These are phyloP conservation scores for Vachellia collinsii DNA, from an alignment of 306 rosid species.

Conservation along the genomic window DNA sequence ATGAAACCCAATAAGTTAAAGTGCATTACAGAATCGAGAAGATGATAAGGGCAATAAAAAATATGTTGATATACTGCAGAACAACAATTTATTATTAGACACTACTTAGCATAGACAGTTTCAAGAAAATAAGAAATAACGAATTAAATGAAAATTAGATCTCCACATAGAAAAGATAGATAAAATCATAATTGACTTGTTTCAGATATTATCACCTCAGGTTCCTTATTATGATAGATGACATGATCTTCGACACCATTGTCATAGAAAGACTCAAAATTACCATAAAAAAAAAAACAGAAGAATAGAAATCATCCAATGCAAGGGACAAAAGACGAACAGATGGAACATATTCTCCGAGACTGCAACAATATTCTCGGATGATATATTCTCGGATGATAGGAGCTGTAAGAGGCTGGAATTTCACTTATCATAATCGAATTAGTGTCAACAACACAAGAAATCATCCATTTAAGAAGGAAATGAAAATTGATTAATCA, in stretches of 20 bases:
- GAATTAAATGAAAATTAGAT: conserved; percentile 4
- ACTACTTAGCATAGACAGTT: not conserved
- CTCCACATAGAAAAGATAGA: not conserved
- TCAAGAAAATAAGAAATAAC: not conserved
- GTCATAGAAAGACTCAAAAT: not conserved
- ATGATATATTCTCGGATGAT: not conserved
- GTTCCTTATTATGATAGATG: not conserved
- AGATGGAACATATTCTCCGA: conserved; percentile 2
- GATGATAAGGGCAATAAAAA: not conserved
- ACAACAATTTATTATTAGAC: not conserved
- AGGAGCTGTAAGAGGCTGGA: not conserved
- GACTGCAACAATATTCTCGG: conserved; percentile 2
- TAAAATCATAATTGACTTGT: not conserved
- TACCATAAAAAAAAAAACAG: not conserved
- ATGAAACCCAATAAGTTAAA: conserved; percentile 11
- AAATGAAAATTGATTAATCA: conserved; percentile 1
- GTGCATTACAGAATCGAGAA: not conserved
- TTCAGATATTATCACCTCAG: not conserved
- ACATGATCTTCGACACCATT: not conserved
- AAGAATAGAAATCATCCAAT: not conserved
- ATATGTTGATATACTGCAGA: not conserved
- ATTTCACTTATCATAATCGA: conserved; percentile 5
- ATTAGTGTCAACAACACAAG: conserved; percentile 10
- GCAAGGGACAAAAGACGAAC: not conserved
- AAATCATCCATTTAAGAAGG: conserved; percentile 41